A percentile compares a stretch with the other conserved stretches of the same genome.
phyloP scores from a whole-genome alignment of 1,284 basidiomycete genomes.

The Wallemia ichthyophaga region DNA sequence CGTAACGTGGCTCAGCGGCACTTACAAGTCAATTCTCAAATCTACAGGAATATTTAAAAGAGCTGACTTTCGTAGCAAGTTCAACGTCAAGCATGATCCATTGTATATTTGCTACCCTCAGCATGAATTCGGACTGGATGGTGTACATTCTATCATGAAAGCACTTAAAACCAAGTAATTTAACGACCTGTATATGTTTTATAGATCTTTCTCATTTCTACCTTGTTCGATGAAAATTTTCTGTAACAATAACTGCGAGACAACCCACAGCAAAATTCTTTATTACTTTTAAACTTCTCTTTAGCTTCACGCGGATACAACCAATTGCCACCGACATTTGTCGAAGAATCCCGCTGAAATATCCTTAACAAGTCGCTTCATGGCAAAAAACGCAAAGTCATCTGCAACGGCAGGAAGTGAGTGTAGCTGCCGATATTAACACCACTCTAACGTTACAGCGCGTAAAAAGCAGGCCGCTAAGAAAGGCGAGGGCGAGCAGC shows the following conservation, averaged over 20 bases:
- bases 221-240: too few relatives aligned
- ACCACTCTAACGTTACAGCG: conserved; percentile 32
- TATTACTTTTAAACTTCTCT: too few relatives aligned
- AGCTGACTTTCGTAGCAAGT: background rate
- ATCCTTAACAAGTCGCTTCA: too few relatives aligned
- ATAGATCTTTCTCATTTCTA: too few relatives aligned
- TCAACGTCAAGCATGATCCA: background rate
- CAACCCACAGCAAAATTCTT: too few relatives aligned
- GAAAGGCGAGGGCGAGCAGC: conserved; percentile 8
- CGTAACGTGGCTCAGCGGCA: background rate
- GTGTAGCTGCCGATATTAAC: background rate
- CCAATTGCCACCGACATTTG: too few relatives aligned
- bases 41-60: background rate
- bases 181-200: background rate
- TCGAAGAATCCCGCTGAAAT: too few relatives aligned
- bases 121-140: background rate
- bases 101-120: background rate
- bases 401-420: background rate
- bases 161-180: background rate
- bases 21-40: background rate
- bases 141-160: background rate
- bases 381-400: background rate
- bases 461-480: conserved; percentile 30
- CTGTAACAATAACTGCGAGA: too few relatives aligned
- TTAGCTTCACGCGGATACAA: too few relatives aligned